Evolutionary conservation across 257 asterid species (phyloP).

Genomic region (Cruciata laevipes): DNA sequence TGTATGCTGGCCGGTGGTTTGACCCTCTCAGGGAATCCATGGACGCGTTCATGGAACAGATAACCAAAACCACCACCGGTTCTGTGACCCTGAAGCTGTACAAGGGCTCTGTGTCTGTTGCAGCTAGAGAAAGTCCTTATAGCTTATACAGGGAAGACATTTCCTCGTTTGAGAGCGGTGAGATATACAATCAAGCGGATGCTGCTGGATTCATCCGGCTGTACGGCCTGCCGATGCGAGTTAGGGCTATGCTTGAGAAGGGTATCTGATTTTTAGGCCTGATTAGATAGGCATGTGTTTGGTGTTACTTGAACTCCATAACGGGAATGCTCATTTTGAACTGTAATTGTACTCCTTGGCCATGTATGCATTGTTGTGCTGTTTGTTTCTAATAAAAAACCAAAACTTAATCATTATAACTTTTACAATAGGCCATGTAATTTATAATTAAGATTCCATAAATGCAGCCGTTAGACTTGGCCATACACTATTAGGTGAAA

Average conservation of each 20-base stretch:
- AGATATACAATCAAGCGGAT: constrained; percentile 82
- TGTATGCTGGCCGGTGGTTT: constrained; percentile 87
- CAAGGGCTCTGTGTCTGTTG: constrained; percentile 65
- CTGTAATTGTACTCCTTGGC: neutral
- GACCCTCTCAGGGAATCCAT: constrained; percentile 88
- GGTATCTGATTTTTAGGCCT: constrained; percentile 35
- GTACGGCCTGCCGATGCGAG: constrained; percentile 77
- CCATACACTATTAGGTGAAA: neutral
- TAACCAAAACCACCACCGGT: constrained; percentile 70
- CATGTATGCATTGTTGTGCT: neutral
- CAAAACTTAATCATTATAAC: no score
- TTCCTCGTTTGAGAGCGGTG: constrained; percentile 88
- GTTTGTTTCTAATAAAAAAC: neutral
- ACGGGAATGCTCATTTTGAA: neutral
- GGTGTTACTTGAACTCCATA: neutral
- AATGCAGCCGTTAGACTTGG: neutral
- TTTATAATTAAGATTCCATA: neutral
- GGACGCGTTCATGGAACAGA: constrained; percentile 92
- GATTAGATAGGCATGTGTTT: neutral
- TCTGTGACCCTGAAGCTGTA: constrained; percentile 75
- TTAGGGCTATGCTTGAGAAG: constrained; percentile 70
- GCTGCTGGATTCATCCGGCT: constrained; percentile 91
- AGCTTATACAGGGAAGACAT: constrained; percentile 81
- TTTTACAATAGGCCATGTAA: no score
- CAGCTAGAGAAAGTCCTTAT: constrained; percentile 64